Base-by-base conservation (phyloP, 768 basidiomycete species). In the Psilocybe sp. region DNA sequence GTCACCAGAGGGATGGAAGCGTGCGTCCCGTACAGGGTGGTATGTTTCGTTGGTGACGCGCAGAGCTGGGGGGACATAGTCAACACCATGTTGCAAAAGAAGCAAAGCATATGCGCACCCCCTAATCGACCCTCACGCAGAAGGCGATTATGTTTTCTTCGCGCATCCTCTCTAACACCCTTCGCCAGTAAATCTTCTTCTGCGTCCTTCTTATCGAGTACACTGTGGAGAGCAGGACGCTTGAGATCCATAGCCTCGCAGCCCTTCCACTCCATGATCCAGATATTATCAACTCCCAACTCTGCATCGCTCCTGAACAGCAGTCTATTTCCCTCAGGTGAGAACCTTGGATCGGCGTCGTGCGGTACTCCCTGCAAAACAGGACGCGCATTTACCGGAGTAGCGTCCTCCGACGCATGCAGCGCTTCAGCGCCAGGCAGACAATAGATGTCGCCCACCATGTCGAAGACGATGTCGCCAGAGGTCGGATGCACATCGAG, bases 391-490 rank as follows among this genome's bases (percentile, higher is more conserved):
- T 60, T 68, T 10, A 61, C 23, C 7, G 23, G 23, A 28, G 23
- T 57, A 15, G 55, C 18, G 5, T 68, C 64, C 14, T 53, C 46
- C 6, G 47, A 44, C 14, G 53, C 40, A 23, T 54, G 58, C 1
- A 61, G 51, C 35, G 63, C 67, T 35, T 69, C 68, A 12, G 58
- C 36, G 0, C 74, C 77, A 18, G 85, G 77, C 39, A 89, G 70
- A 57, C 87, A 89, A 63, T 87, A 89, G 23, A 89, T 60, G 59
- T 89, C 85, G 3, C 87, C 87, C 7, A 83, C 65, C 78, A 89
- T 85, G 62, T 87, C 87, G 48, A 87, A 89, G 5, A 87, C 74
- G 40, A 89, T 76, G 55, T 89, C 87, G 12, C 87, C 85, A 2
- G 78, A 76, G 47, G 69, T 66, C n/a, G 84, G 84, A 53, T 86